These are phyloP conservation scores for Endocalyx cinctus DNA, from an alignment of 2,329 filamentous ascomycete genomes.

Conservation along the genomic window DNA sequence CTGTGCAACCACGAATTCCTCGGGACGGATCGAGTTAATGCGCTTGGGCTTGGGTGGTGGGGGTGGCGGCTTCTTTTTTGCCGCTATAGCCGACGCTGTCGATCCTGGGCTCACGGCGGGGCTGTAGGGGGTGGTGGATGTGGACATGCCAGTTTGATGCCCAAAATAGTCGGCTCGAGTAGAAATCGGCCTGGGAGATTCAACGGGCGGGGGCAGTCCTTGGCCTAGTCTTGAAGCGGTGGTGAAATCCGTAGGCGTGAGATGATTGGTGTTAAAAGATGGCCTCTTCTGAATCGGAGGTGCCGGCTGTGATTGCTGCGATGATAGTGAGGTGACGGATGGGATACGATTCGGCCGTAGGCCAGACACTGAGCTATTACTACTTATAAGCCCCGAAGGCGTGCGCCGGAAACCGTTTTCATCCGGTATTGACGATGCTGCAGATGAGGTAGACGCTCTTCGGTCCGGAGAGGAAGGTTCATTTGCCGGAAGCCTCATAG, in stretches of 20 bases:
- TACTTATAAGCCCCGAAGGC: constrained; percentile 38
- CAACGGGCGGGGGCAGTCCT: constrained; percentile 19
- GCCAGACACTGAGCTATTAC: constrained; percentile 16
- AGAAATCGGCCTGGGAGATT: constrained; percentile 23
- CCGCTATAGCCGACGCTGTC: constrained; percentile 23
- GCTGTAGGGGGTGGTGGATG: constrained; percentile 22
- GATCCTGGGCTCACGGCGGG: constrained; percentile 16
- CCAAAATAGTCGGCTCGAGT: constrained; percentile 28
- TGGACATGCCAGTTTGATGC: constrained; percentile 20
- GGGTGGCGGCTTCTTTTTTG: constrained; percentile 68
- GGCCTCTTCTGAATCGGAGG: constrained; percentile 16
- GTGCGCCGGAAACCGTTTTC: constrained; percentile 35
- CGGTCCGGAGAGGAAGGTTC: constrained; percentile 21
- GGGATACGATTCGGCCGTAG: constrained; percentile 32
- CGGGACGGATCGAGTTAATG: constrained; percentile 39
- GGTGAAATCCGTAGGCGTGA: constrained; percentile 40
- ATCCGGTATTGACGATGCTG: constrained; percentile 18
- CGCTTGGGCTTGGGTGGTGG: constrained; percentile 66
- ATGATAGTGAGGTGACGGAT: constrained; percentile 31
- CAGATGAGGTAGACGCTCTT: constrained; percentile 22
- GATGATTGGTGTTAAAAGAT: constrained; percentile 27
- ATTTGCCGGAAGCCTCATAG: constrained; percentile 33
- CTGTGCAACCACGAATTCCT: constrained; percentile 63
- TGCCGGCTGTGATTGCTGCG: constrained; percentile 28
- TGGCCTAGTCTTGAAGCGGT: constrained; percentile 37